phyloP scores from a whole-genome alignment of 2,329 filamentous ascomycete species.

The Colletotrichum spaethianum region DNA sequence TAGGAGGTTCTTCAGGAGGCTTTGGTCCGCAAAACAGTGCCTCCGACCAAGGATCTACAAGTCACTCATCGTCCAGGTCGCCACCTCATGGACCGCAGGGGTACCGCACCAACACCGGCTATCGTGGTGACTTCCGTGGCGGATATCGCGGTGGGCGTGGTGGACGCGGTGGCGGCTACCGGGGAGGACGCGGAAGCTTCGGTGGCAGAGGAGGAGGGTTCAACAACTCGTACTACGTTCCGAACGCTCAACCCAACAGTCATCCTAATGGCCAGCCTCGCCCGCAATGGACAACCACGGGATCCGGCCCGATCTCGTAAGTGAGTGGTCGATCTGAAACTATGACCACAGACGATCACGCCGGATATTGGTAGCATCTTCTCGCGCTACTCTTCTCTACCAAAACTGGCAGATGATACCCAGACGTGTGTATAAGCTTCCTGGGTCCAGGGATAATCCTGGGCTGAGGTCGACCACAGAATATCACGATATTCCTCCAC shows the following conservation, averaged over 20 bases:
- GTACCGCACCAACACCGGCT: slow-evolving; percentile 22
- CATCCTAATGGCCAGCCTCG: slow-evolving; percentile 7
- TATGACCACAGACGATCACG: background rate
- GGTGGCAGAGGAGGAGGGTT: slow-evolving; percentile 15
- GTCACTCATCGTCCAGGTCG: background rate
- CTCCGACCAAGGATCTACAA: background rate
- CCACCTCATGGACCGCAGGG: slow-evolving; percentile 29
- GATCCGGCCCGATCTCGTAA: slow-evolving; percentile 15
- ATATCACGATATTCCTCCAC: background rate
- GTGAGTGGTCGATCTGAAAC: background rate
- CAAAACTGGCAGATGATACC: background rate
- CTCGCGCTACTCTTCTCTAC: too few species aligned
- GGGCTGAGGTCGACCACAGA: too few species aligned
- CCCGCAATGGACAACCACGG: slow-evolving; percentile 35
- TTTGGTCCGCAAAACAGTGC: background rate
- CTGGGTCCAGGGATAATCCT: background rate
- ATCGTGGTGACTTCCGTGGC: slow-evolving; percentile 29
- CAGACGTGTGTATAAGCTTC: background rate
- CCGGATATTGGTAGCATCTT: background rate
- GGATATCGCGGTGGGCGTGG: slow-evolving; percentile 28
- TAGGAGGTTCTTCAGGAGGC: background rate
- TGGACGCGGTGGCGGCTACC: slow-evolving; percentile 16
- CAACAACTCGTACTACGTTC: slow-evolving; percentile 11
- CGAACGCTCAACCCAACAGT: background rate
- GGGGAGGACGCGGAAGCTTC: slow-evolving; percentile 1